These are phyloP conservation scores for Monilinia vaccinii-corymbosi DNA, from an alignment of 2,329 filamentous ascomycete species.

Conservation along the genomic window DNA sequence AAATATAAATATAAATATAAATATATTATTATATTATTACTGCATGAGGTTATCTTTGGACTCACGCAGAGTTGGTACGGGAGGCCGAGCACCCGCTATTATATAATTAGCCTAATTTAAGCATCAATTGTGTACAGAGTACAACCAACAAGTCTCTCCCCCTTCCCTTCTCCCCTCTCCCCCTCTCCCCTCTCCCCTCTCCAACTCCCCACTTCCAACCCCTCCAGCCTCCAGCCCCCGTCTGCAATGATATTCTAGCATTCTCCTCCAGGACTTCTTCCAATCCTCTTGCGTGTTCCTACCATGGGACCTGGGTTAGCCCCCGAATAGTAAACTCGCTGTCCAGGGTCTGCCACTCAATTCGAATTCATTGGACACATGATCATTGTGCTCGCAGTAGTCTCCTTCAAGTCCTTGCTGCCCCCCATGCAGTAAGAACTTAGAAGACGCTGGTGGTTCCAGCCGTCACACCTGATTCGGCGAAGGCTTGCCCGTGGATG, in stretches of 20 bases:
- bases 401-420: too few relatives aligned
- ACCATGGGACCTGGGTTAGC: constrained; percentile 3
- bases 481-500: constrained; percentile 3
- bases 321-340: constrained; percentile 5
- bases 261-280: neutral
- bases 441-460: constrained; percentile 8
- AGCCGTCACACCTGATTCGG: constrained; percentile 9
- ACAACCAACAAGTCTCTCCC: too few relatives aligned
- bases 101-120: neutral
- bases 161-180: too few relatives aligned
- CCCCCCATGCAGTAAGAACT: constrained; percentile 10
- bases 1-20: too few relatives aligned
- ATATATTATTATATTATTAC: too few relatives aligned
- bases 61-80: neutral
- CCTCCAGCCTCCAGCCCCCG: constrained; percentile 1
- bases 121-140: neutral
- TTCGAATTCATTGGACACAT: constrained; percentile 11
- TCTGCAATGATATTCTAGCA: neutral
- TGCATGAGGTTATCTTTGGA: neutral
- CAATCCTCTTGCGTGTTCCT: neutral
- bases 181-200: too few relatives aligned
- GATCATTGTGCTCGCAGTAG: constrained; percentile 9
- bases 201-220: constrained; percentile 3
- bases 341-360: constrained; percentile 1
- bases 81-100: constrained; percentile 3